Percentiles rank a stretch among this genome's conserved stretches.
phyloP scores from a whole-genome alignment of 2,329 filamentous ascomycete genomes.

The Pochonia chlamydosporia region DNA sequence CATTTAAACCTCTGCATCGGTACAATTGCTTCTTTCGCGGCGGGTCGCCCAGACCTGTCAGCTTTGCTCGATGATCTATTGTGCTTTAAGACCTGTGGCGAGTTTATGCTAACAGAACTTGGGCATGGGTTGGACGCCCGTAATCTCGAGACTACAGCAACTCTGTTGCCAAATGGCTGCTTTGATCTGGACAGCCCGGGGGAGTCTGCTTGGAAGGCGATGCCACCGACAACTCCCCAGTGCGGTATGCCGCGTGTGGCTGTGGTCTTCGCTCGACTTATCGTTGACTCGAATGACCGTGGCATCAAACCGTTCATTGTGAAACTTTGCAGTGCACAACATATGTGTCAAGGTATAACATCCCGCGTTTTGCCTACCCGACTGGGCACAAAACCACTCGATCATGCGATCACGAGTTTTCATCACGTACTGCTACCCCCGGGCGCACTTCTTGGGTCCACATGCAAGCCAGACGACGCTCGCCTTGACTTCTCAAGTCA shows the following conservation, averaged over 20 bases:
- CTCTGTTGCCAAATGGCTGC: constrained; percentile 22
- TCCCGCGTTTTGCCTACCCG: constrained; percentile 18
- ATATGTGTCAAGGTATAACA: constrained; percentile 22
- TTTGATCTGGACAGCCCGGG: constrained; percentile 27
- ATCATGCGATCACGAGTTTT: constrained; percentile 27
- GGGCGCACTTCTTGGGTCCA: constrained; percentile 20
- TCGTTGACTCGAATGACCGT: constrained; percentile 17
- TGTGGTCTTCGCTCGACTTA: no score
- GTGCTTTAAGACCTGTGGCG: constrained; percentile 18
- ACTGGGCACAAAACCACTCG: constrained; percentile 21
- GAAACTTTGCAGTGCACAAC: constrained; percentile 15
- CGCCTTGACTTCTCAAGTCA: constrained; percentile 20
- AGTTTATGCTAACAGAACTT: constrained; percentile 33
- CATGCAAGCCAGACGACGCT: constrained; percentile 10
- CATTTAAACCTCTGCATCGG: constrained; percentile 26
- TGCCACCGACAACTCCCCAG: constrained; percentile 18
- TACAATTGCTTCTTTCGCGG: constrained; percentile 11
- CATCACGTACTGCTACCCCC: constrained; percentile 20
- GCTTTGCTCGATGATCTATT: constrained; percentile 12
- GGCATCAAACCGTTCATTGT: constrained; percentile 26
- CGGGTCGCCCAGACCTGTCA: constrained; percentile 11
- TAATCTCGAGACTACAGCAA: constrained; percentile 32
- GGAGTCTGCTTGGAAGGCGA: constrained; percentile 23
- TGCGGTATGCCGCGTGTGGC: constrained; percentile 20
- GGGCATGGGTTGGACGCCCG: constrained; percentile 31